These are phyloP conservation scores for Fusarium pininemorale DNA, from an alignment of 2,329 filamentous ascomycete species.

Conservation along the genomic window DNA sequence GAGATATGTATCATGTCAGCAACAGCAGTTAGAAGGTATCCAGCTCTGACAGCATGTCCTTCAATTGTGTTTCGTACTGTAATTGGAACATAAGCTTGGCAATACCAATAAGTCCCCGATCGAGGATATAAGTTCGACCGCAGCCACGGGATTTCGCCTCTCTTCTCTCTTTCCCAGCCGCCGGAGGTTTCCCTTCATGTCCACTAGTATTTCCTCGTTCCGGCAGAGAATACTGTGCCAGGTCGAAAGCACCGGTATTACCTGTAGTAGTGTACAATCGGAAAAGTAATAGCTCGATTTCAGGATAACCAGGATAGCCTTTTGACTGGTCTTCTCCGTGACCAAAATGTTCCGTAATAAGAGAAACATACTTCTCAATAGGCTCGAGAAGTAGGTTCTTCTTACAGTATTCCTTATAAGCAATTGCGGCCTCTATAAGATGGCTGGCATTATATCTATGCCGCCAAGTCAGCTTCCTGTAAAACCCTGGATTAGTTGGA, in stretches of 20 bases:
- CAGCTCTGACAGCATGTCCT: slow-evolving; percentile 67
- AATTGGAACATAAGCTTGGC: slow-evolving; percentile 66
- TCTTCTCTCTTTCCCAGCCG: slow-evolving; percentile 59
- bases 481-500: neutral
- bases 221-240: slow-evolving; percentile 66
- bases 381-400: slow-evolving; percentile 58
- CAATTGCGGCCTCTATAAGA: slow-evolving; percentile 68
- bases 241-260: slow-evolving; percentile 49
- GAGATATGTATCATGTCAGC: slow-evolving; percentile 57
- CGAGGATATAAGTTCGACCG: slow-evolving; percentile 59
- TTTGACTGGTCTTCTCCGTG: slow-evolving; percentile 58
- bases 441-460: slow-evolving; percentile 66
- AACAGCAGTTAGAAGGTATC: slow-evolving; percentile 68
- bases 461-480: neutral
- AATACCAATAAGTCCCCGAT: slow-evolving; percentile 56
- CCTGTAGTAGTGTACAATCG: slow-evolving; percentile 50
- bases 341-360: slow-evolving; percentile 63
- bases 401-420: slow-evolving; percentile 62
- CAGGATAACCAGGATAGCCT: slow-evolving; percentile 63
- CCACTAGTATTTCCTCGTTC: slow-evolving; percentile 65
- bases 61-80: slow-evolving; percentile 51
- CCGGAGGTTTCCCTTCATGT: slow-evolving; percentile 61
- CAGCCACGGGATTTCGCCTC: slow-evolving; percentile 60
- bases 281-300: slow-evolving; percentile 59
- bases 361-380: slow-evolving; percentile 49